These are phyloP conservation scores for Thielaviopsis euricoi DNA, from an alignment of 2,329 filamentous ascomycete species.

Conservation along the genomic window DNA sequence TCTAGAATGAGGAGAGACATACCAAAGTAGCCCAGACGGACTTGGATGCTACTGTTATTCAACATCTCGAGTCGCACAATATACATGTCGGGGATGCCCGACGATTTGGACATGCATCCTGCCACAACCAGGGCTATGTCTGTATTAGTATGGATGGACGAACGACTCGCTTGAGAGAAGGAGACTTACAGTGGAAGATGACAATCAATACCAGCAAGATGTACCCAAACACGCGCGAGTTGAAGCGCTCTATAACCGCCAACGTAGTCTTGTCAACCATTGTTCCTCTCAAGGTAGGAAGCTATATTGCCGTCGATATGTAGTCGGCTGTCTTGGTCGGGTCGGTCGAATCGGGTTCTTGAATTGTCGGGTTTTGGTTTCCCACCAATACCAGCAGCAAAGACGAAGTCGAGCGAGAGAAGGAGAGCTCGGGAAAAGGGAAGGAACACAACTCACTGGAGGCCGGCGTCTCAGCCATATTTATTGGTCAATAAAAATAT, in stretches of 20 bases:
- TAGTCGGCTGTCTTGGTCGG: not conserved
- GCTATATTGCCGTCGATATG: not conserved
- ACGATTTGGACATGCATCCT: conserved; percentile 12
- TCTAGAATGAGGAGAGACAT: not conserved
- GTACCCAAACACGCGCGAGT: conserved; percentile 11
- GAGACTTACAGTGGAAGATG: conserved; percentile 10
- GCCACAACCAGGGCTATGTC: conserved; percentile 6
- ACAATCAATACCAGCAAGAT: conserved; percentile 10
- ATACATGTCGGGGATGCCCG: conserved; percentile 9
- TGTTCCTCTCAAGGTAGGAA: not conserved
- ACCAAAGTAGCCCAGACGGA: conserved; percentile 11
- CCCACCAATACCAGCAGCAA: not conserved
- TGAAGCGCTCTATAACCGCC: conserved; percentile 7
- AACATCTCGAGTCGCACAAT: conserved; percentile 8
- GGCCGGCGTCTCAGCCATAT: conserved; percentile 11
- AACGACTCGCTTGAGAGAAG: not conserved
- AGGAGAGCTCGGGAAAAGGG: not conserved
- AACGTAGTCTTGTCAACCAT: conserved; percentile 6
- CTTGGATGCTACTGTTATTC: conserved; percentile 4
- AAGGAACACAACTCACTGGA: conserved; percentile 6
- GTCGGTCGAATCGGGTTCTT: not conserved
- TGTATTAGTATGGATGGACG: not conserved
- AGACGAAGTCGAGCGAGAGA: not conserved
- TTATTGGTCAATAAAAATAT: not conserved
- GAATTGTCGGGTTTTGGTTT: not conserved